Evolutionary conservation across 192 early-diverging fungal species (phyloP).

Genomic region (Rhizophagus sp.): DNA sequence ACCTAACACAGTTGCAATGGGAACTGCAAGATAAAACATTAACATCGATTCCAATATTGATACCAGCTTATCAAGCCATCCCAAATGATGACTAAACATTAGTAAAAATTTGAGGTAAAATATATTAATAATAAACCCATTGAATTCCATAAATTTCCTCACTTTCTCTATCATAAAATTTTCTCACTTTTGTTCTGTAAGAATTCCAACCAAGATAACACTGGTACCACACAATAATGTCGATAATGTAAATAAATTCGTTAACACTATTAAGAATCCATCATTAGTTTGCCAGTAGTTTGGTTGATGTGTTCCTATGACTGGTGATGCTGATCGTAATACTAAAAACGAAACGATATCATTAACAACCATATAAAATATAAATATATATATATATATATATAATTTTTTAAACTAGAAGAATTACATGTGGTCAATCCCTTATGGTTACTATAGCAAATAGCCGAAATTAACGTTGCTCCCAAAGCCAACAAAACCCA

Average conservation of each 20-base stretch:
- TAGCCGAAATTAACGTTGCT: conserved; percentile 45
- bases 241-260: conserved; percentile 6
- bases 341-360: no score
- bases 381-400: no score
- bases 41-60: conserved; percentile 47
- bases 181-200: no score
- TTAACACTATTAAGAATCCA: background rate
- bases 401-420: no score
- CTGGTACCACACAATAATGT: conserved; percentile 32
- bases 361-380: no score
- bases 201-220: no score
- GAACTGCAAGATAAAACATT: conserved; percentile 53
- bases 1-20: conserved; percentile 47
- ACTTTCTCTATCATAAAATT: no score
- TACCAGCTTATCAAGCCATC: conserved; percentile 46
- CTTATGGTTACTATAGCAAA: conserved; percentile 54
- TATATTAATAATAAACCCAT: no score
- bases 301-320: no score
- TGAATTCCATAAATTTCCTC: no score
- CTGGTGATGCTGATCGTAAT: no score
- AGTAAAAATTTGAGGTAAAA: background rate
- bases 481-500: conserved; percentile 42
- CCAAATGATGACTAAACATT: conserved; percentile 34
- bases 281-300: no score
- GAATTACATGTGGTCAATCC: conserved; percentile 49